Conservation (phyloP, 495 filamentous ascomycete species). For the Cercophora scortea region DNA sequence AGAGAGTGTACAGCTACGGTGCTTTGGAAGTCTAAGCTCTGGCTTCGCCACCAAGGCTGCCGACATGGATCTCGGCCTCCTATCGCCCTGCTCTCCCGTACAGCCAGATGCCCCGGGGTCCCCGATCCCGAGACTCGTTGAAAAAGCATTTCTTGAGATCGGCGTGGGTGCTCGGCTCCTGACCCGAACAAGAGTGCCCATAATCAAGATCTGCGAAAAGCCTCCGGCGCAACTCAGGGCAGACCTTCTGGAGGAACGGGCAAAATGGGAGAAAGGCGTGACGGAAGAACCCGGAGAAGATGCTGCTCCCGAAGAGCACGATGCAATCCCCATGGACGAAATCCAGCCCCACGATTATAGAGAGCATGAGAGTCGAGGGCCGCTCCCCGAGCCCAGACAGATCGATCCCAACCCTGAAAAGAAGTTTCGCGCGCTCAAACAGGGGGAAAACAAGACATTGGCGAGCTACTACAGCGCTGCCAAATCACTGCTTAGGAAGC, state of each 20-base stretch:
- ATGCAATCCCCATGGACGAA: conserved; percentile 8
- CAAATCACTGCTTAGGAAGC: conserved; percentile 37
- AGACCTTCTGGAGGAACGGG: conserved; percentile 46
- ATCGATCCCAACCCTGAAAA: conserved; percentile 9
- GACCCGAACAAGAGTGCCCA: conserved; percentile 67
- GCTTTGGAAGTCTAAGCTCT: conserved; percentile 65
- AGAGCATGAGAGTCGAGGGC: not conserved
- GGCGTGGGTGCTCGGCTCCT: conserved; percentile 64
- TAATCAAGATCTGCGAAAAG: conserved; percentile 71
- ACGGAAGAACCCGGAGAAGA: conserved; percentile 33
- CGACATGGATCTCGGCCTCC: conserved; percentile 67
- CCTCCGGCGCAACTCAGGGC: conserved; percentile 45
- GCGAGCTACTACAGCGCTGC: conserved; percentile 32
- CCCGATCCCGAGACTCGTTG: conserved; percentile 54
- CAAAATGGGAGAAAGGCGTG: conserved; percentile 50
- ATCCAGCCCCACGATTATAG: conserved; percentile 2
- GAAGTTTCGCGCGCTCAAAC: conserved; percentile 27
- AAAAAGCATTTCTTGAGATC: conserved; percentile 58
- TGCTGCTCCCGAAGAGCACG: conserved; percentile 28
- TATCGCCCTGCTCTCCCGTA: conserved; percentile 45
- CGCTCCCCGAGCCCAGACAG: not conserved
- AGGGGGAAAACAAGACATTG: conserved; percentile 24
- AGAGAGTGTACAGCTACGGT: conserved; percentile 49
- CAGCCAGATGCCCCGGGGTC: conserved; percentile 44
- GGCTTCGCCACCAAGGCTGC: conserved; percentile 67